Percentiles rank a stretch among this genome's conserved stretches.
Conservation (phyloP, 2,329 filamentous ascomycete species). For the Westerdykella ornata region DNA sequence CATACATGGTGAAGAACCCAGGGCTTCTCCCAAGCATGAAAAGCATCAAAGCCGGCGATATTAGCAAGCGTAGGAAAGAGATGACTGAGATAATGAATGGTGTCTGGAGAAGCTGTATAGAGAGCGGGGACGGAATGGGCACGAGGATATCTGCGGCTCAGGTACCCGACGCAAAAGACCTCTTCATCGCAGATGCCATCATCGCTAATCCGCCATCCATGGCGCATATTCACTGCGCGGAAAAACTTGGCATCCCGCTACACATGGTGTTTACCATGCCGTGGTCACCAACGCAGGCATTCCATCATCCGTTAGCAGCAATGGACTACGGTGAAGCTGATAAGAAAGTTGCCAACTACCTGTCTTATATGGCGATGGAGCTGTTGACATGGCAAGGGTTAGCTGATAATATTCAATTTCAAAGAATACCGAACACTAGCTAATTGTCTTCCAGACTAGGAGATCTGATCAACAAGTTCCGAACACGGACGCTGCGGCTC, state of each 20-base stretch:
- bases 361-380: slow-evolving; percentile 71
- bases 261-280: slow-evolving; percentile 72
- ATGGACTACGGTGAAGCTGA: slow-evolving; percentile 64
- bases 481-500: slow-evolving; percentile 58
- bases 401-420: slow-evolving; percentile 25
- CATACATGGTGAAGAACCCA: slow-evolving; percentile 47
- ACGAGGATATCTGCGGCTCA: too few species aligned
- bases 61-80: slow-evolving; percentile 27
- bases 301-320: slow-evolving; percentile 66
- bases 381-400: slow-evolving; percentile 85
- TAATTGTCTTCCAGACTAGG: slow-evolving; percentile 43
- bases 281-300: slow-evolving; percentile 54
- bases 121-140: slow-evolving; percentile 18
- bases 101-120: slow-evolving; percentile 33
- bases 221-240: slow-evolving; percentile 65
- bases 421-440: too few species aligned
- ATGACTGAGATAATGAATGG: slow-evolving; percentile 28
- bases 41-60: slow-evolving; percentile 26
- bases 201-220: slow-evolving; percentile 70
- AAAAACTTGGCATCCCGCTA: slow-evolving; percentile 64
- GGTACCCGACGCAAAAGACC: slow-evolving; percentile 33
- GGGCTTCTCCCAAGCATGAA: slow-evolving; percentile 32
- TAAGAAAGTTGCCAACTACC: slow-evolving; percentile 62
- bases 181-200: slow-evolving; percentile 71
- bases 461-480: slow-evolving; percentile 65